Evolutionary conservation across 2,329 filamentous ascomycete species (phyloP).

Genomic region (Fusarium beomiforme): DNA sequence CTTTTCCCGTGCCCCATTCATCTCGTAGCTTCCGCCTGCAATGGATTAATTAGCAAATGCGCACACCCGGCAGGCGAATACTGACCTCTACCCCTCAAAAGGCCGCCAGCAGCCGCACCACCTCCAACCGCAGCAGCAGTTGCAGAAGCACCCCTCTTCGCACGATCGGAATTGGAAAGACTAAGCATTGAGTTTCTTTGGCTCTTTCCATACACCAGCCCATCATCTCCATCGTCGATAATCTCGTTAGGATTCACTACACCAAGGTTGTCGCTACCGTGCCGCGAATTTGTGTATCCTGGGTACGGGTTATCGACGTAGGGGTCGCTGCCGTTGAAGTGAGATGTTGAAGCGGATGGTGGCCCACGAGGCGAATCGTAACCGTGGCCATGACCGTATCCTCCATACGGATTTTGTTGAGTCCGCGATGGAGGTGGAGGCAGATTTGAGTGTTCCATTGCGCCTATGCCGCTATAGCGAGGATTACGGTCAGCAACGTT

Average conservation of each 20-base stretch:
- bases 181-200: conserved; percentile 69
- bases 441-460: conserved; percentile 58
- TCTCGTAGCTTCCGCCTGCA: conserved; percentile 47
- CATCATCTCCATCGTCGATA: conserved; percentile 89
- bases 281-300: conserved; percentile 57
- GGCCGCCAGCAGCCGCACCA: conserved; percentile 54
- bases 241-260: conserved; percentile 82
- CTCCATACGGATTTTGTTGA: conserved; percentile 40
- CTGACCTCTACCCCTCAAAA: conserved; percentile 45
- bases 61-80: background rate
- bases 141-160: conserved; percentile 36
- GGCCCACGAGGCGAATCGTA: conserved; percentile 37
- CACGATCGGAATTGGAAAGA: conserved; percentile 57
- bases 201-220: conserved; percentile 65
- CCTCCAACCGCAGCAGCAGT: conserved; percentile 58
- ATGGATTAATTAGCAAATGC: conserved; percentile 11
- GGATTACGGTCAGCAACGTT: conserved; percentile 72
- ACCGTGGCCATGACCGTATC: conserved; percentile 41
- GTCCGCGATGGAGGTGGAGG: conserved; percentile 52
- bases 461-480: conserved; percentile 72
- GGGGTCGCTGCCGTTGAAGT: conserved; percentile 49
- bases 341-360: conserved; percentile 23
- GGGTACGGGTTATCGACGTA: conserved; percentile 75
- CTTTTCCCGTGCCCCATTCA: conserved; percentile 64
- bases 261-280: conserved; percentile 61